Percentiles rank a stretch among this genome's conserved stretches.
Evolutionary conservation across 495 filamentous ascomycete species (phyloP).

Genomic region (Jackrogersella multiformis): DNA sequence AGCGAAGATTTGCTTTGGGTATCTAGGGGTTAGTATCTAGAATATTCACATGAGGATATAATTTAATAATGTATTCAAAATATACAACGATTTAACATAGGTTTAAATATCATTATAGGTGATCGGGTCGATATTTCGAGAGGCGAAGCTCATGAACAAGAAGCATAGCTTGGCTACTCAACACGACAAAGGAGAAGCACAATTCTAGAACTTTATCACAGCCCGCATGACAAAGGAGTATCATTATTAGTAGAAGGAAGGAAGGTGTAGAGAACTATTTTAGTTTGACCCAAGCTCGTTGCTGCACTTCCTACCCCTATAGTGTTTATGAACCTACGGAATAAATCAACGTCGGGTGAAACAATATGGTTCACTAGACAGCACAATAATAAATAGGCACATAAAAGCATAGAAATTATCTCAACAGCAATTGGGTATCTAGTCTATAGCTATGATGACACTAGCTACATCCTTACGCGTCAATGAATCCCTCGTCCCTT

Average conservation of each 20-base stretch:
- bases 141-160: neutral
- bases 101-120: neutral
- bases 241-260: neutral
- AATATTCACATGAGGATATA: neutral
- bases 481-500: neutral
- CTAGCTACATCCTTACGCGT: neutral
- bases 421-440: slow-evolving; percentile 36
- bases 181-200: neutral
- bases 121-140: neutral
- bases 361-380: neutral
- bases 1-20: neutral
- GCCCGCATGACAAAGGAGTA: neutral
- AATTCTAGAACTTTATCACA: neutral
- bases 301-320: neutral
- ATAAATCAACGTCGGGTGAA: neutral
- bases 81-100: neutral
- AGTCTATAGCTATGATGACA: neutral
- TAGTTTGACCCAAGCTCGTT: neutral
- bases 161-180: too few relatives aligned
- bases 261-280: neutral
- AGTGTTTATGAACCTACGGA: neutral
- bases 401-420: neutral
- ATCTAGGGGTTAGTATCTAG: neutral
- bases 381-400: neutral
- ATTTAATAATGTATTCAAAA: neutral